A percentile compares a stretch with the other conserved stretches of the same genome.
Evolutionary conservation across 345 rosid species (phyloP).

Genomic region (Excoecaria agallocha): DNA sequence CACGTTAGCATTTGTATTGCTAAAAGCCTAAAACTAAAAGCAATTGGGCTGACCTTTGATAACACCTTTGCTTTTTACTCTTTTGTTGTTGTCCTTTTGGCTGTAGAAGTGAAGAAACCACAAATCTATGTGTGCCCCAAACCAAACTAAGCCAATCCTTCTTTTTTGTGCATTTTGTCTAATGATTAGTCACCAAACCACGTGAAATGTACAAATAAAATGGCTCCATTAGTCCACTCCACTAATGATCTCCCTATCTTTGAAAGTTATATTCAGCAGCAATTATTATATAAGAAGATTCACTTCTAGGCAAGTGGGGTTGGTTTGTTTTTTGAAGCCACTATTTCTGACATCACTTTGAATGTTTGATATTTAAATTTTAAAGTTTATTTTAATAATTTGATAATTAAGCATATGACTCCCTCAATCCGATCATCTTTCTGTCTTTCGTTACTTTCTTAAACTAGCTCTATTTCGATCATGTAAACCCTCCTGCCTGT

Average conservation of each 20-base stretch:
- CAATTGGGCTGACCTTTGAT: slow-evolving; percentile 13
- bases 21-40: slow-evolving; percentile 18
- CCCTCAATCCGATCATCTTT: neutral
- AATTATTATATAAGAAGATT: slow-evolving; percentile 28
- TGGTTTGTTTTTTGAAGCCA: slow-evolving; percentile 11
- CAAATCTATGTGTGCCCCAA: slow-evolving; percentile 2
- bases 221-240: slow-evolving; percentile 18
- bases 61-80: slow-evolving; percentile 20
- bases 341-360: slow-evolving; percentile 24
- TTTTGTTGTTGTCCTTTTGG: slow-evolving; percentile 24
- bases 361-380: neutral
- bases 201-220: slow-evolving; percentile 24
- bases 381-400: slow-evolving; percentile 17
- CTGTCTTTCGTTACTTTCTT: neutral
- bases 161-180: slow-evolving; percentile 27
- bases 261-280: slow-evolving; percentile 12
- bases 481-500: neutral
- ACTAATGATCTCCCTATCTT: slow-evolving; percentile 19
- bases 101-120: neutral
- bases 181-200: slow-evolving; percentile 44
- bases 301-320: slow-evolving; percentile 18
- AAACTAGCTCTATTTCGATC: neutral
- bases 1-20: slow-evolving; percentile 11
- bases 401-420: slow-evolving; percentile 9
- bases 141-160: slow-evolving; percentile 6